Conservation (phyloP, 306 rosid genomes). For the Dalbergia cochinchinensis region DNA sequence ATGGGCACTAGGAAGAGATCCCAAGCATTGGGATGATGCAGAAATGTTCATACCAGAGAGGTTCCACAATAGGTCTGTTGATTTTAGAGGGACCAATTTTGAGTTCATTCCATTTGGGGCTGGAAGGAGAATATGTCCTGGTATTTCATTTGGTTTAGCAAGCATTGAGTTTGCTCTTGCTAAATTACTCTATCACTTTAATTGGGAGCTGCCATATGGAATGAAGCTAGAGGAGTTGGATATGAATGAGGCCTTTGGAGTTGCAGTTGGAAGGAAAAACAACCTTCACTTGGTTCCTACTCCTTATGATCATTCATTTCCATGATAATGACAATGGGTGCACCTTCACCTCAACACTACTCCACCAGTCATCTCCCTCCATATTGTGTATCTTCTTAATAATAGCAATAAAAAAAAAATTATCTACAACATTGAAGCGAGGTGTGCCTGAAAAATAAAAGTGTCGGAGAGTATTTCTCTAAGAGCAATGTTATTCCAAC, state of each 20-base stretch:
- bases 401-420: too few species aligned
- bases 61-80: not conserved
- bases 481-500: too few species aligned
- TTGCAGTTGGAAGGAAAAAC: not conserved
- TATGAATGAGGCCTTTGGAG: slow-evolving; percentile 24
- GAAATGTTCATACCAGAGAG: slow-evolving; percentile 32
- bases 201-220: slow-evolving; percentile 29
- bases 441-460: too few species aligned
- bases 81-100: slow-evolving; percentile 32
- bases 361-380: too few species aligned
- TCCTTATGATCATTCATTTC: not conserved
- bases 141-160: slow-evolving; percentile 18
- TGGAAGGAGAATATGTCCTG: slow-evolving; percentile 50
- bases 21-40: slow-evolving; percentile 22
- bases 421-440: too few species aligned
- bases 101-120: slow-evolving; percentile 39
- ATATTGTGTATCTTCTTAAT: too few species aligned
- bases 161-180: slow-evolving; percentile 30
- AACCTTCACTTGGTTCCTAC: slow-evolving; percentile 31
- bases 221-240: slow-evolving; percentile 20
- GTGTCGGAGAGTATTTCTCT: too few species aligned
- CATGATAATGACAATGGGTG: not conserved
- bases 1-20: slow-evolving; percentile 43
- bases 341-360: too few species aligned
- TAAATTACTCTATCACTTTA: slow-evolving; percentile 10